These are phyloP conservation scores for Rhizopogon rudus DNA, from an alignment of 768 basidiomycete genomes.

Conservation along the genomic window DNA sequence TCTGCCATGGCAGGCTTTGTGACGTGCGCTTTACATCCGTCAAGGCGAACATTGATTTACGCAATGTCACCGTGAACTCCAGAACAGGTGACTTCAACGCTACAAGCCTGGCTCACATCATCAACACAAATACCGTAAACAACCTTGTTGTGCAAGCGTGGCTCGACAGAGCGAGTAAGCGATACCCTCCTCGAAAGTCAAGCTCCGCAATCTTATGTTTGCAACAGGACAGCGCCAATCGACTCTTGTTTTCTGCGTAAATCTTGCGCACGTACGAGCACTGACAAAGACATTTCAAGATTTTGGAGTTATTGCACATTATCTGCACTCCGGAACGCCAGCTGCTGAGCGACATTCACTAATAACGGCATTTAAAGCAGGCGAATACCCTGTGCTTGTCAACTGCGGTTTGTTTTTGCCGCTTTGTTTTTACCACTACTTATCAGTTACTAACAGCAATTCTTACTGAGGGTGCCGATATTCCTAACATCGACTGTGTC, in stretches of 20 bases:
- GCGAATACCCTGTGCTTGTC: constrained; percentile 78
- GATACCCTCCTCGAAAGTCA: constrained; percentile 3
- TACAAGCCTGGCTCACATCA: constrained; percentile 68
- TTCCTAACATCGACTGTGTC: constrained; percentile 92
- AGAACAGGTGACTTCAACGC: constrained; percentile 79
- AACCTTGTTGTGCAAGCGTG: constrained; percentile 76
- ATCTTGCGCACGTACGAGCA: constrained; percentile 71
- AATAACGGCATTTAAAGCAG: constrained; percentile 61
- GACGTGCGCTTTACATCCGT: constrained; percentile 84
- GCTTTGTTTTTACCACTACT: neutral
- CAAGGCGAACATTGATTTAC: constrained; percentile 66
- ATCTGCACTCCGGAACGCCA: constrained; percentile 68
- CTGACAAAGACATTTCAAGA: constrained; percentile 69
- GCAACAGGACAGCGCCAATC: constrained; percentile 62
- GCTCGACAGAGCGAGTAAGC: constrained; percentile 78
- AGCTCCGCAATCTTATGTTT: neutral
- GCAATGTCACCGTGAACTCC: constrained; percentile 58
- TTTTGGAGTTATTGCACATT: constrained; percentile 82
- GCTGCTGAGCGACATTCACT: constrained; percentile 56
- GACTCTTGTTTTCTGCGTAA: constrained; percentile 90
- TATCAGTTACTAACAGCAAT: constrained; percentile 44
- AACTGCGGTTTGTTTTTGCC: constrained; percentile 65
- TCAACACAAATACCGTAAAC: constrained; percentile 79
- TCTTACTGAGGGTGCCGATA: constrained; percentile 91
- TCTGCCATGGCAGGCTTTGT: constrained; percentile 56